These are phyloP conservation scores for Globisporangium nagaii DNA, from an alignment of 352 stramenopile genomes.

Conservation along the genomic window DNA sequence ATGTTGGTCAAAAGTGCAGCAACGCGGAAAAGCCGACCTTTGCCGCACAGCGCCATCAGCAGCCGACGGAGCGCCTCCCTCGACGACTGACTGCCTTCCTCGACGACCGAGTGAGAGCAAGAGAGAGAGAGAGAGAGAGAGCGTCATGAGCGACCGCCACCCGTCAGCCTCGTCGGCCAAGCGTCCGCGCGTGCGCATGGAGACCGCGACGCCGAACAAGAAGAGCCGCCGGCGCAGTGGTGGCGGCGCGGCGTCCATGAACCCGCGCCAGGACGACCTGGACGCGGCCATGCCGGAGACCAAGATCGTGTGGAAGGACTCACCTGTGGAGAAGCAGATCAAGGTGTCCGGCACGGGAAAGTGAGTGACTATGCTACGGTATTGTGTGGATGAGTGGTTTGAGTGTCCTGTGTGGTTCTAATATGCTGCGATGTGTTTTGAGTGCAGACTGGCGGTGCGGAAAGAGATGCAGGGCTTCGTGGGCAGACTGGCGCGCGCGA, in stretches of 20 bases:
- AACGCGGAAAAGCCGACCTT: not conserved
- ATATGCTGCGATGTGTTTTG: too few relatives aligned
- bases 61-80: not conserved
- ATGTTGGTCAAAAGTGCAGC: not conserved
- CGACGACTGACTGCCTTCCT: too few relatives aligned
- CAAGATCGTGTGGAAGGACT: constrained; percentile 79
- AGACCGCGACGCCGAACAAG: constrained; percentile 22
- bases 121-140: too few relatives aligned
- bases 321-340: constrained; percentile 74
- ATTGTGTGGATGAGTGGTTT: not conserved
- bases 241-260: not conserved
- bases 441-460: constrained; percentile 38
- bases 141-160: constrained; percentile 6
- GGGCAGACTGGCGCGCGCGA: constrained; percentile 47
- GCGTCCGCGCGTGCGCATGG: constrained; percentile 43
- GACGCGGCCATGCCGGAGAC: constrained; percentile 15
- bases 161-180: constrained; percentile 12
- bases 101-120: too few relatives aligned
- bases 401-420: too few relatives aligned
- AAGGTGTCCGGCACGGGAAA: constrained; percentile 65
- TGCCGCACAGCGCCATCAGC: not conserved
- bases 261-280: constrained; percentile 4
- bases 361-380: constrained; percentile 6
- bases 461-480: constrained; percentile 72
- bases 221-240: not conserved